Evolutionary conservation across 148 eudicot species (phyloP), one percentile per base, ranked within the genome.

Genomic region (Cornus controversa): DNA sequence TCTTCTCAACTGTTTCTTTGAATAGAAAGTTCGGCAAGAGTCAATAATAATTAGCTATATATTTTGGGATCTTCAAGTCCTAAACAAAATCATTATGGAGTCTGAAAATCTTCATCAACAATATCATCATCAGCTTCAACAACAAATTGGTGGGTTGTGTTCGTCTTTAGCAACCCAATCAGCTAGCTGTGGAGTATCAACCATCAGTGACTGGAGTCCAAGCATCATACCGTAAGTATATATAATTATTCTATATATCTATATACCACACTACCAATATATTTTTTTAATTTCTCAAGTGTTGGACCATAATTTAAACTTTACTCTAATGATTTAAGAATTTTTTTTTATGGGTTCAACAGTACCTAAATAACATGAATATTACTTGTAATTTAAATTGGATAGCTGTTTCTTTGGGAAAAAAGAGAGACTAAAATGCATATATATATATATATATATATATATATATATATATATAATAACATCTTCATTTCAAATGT

Each of bases 71-170:
- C 86, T 78, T 76, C 64, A 63, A 69, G 23, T 79, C 40, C 23
- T 63, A 5, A 79, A 67, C 65, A 63, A 66, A 82, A 73, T 71
- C 27, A 47, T 71, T 60, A 78, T 81, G 90, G 85, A 87, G 64
- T 87, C 90, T 74, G 80, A 87, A 54, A 82, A 86, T 84, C 84
- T 86, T 60, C 76, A 83, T 36, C 79, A 80, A 5, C 84, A n/a
- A n/a, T n/a, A n/a, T n/a, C n/a, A 84, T 60, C 76, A 83, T 36
- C 79, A 80, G 4, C 69, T 80, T 6, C 81, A 54, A n/a, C 79
- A 57, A 64, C 82, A 84, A 75, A 69, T 80, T 72, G 80, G 57
- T 66, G 58, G 23, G 40, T 63, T 45, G 50, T 45, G 60, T 36
- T 72, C 34, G 2, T 31, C 67, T 60, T 50, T 70, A 11, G 54